Base-by-base conservation (phyloP, 1,284 basidiomycete species). In the Psilocybe mexicana region DNA sequence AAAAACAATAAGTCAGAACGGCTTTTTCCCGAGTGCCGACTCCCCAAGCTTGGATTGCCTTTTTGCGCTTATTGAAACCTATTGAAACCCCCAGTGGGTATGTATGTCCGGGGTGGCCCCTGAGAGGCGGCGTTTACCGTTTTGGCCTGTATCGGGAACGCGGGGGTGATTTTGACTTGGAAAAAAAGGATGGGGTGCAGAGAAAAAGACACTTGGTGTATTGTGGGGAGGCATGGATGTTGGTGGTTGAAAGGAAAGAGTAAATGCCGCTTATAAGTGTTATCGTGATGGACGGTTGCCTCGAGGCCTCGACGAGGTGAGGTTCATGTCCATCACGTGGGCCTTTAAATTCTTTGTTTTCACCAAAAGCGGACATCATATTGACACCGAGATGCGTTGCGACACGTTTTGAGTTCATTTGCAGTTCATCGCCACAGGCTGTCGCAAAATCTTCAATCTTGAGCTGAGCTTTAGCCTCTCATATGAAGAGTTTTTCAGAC, bases 271-370 rank as follows among this genome's bases (percentile, higher is more conserved):
- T 44, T 48, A 35, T 42, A 3, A n/a, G 45, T 28, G 47, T 62
- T 62, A 62, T 62, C 61, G 46, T 62, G 61, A 62, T 62, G 54
- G 43, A 24, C 30, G 42, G 12, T 25, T 38, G 61, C 61, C 61
- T 62, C 61, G 58, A 62, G 61, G 61, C 55, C 11, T 5, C 38
- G 38, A 40, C 38, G 38, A 40, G 38, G 38, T 12, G 6, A 6
- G 30, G 30, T 33, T 33, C 30, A 33, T 1, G 8, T 33, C 0
- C 30, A 33, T 4, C 30, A 33, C 30, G 30, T 33, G 30, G 8
- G 8, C 30, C 30, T 33, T n/a, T n/a, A n/a, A n/a, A n/a, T n/a
- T 8, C 30, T 33, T 33, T 33, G 30, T 33, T 33, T 33, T 33
- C 5, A 33, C 30, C 30, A 33, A 33, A 33, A 33, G 30, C 30